A percentile compares a stretch with the other conserved stretches of the same genome.
Conservation (phyloP, 208 protist genomes). For the Acanthamoeba healyi region DNA sequence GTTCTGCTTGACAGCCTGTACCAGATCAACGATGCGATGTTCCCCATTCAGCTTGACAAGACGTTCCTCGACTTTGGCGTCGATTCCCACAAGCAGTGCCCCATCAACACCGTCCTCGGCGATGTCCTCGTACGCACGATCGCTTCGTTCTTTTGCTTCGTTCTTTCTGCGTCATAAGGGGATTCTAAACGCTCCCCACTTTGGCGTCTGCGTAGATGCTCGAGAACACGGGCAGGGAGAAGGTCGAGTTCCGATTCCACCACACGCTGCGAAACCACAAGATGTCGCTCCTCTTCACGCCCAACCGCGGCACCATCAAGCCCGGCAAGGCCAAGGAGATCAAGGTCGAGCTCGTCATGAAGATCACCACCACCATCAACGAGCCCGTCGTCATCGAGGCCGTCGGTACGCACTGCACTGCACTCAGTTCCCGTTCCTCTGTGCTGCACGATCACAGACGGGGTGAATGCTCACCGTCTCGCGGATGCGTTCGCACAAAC, state of each 20-base stretch:
- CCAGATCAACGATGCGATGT: neutral
- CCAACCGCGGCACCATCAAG: neutral
- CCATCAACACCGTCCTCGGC: constrained; percentile 20
- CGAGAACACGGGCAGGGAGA: neutral
- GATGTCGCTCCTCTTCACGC: constrained; percentile 41
- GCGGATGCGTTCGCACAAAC: too few species aligned
- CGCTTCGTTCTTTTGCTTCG: too few species aligned
- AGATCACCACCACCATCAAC: constrained; percentile 59
- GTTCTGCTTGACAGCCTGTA: too few species aligned
- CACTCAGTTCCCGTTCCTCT: too few species aligned
- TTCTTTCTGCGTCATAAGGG: too few species aligned
- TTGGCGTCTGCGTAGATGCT: too few species aligned
- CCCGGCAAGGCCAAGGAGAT: constrained; percentile 3
- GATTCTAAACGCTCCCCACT: too few species aligned
- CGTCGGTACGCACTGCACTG: neutral
- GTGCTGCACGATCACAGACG: too few species aligned
- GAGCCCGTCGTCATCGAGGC: constrained; percentile 1
- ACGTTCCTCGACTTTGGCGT: constrained; percentile 58
- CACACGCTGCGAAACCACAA: constrained; percentile 2
- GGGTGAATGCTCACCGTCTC: too few species aligned
- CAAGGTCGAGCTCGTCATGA: constrained; percentile 47
- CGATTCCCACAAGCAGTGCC: constrained; percentile 25
- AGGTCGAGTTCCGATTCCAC: constrained; percentile 37
- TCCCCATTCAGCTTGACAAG: neutral
- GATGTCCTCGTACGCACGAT: neutral